Percentiles rank a stretch among this genome's conserved stretches.
Evolutionary conservation across 2,329 filamentous ascomycete species (phyloP).

Genomic region (Raffaelea arxii): DNA sequence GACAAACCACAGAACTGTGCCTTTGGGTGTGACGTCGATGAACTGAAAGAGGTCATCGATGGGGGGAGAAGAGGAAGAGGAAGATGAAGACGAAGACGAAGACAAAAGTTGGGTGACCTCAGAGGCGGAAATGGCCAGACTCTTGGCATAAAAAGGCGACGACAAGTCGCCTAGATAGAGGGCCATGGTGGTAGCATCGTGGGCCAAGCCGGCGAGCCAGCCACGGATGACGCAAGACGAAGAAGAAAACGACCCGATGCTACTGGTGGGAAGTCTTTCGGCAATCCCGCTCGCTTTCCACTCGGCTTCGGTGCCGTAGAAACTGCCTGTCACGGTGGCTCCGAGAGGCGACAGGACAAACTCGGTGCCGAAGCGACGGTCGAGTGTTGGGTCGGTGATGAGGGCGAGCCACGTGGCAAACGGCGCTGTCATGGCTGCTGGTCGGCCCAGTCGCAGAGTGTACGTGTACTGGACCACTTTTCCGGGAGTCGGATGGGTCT

Average conservation of each 20-base stretch:
- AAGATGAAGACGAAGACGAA: too few species aligned
- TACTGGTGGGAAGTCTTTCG: slow-evolving; percentile 31
- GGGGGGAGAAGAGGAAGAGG: too few species aligned
- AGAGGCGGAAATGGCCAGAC: slow-evolving; percentile 39
- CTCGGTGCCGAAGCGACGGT: slow-evolving; percentile 47
- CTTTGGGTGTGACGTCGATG: slow-evolving; percentile 37
- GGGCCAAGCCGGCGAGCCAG: slow-evolving; percentile 51
- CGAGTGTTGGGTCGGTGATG: slow-evolving; percentile 41
- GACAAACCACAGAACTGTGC: slow-evolving; percentile 47
- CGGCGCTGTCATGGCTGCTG: slow-evolving; percentile 34
- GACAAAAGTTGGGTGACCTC: too few species aligned
- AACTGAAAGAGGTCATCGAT: slow-evolving; percentile 44
- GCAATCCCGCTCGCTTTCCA: slow-evolving; percentile 42
- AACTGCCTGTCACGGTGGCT: slow-evolving; percentile 48
- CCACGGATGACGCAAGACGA: slow-evolving; percentile 42
- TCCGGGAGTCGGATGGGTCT: slow-evolving; percentile 45
- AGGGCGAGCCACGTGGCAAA: slow-evolving; percentile 51
- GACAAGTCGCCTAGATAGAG: slow-evolving; percentile 37
- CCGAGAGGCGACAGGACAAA: slow-evolving; percentile 45
- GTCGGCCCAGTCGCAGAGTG: slow-evolving; percentile 37
- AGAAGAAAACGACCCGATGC: slow-evolving; percentile 18
- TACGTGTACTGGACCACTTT: slow-evolving; percentile 51
- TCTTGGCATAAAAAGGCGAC: slow-evolving; percentile 47
- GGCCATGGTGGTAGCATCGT: slow-evolving; percentile 38
- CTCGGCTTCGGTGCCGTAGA: slow-evolving; percentile 49